Conservation (phyloP, 2,329 filamentous ascomycete genomes). For the Botrytis deweyae region DNA sequence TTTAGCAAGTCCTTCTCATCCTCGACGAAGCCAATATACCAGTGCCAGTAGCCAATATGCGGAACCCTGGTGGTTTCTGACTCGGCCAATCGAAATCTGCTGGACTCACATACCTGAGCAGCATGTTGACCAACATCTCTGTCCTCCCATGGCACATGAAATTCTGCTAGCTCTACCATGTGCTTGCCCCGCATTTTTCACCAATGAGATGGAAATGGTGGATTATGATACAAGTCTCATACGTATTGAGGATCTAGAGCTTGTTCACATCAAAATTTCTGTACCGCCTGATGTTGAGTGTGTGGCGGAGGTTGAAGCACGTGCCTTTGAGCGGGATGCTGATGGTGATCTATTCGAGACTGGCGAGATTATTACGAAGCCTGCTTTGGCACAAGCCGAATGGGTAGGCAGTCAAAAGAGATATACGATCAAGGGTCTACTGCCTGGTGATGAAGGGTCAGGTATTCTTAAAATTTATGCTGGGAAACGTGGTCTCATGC, state of each 20-base stretch:
- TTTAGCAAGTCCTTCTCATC: conserved; percentile 86
- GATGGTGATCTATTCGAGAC: conserved; percentile 95
- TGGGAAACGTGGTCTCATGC: conserved; percentile 92
- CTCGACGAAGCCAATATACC: conserved; percentile 74
- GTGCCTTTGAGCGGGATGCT: conserved; percentile 73
- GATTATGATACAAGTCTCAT: conserved; percentile 89
- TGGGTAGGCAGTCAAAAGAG: conserved; percentile 87
- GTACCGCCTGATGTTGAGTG: conserved; percentile 90
- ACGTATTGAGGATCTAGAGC: conserved; percentile 86
- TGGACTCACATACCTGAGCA: conserved; percentile 93
- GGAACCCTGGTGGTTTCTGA: conserved; percentile 92
- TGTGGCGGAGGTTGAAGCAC: conserved; percentile 86
- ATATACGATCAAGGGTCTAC: conserved; percentile 87
- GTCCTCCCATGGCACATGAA: conserved; percentile 82
- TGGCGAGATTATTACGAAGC: conserved; percentile 81
- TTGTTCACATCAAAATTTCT: conserved; percentile 84
- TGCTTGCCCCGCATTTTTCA: conserved; percentile 85
- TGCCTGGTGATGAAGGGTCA: conserved; percentile 88
- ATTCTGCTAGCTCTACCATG: conserved; percentile 83
- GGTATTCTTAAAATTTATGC: conserved; percentile 89
- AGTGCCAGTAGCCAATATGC: conserved; percentile 66
- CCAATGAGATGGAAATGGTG: conserved; percentile 72
- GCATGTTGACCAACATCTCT: conserved; percentile 87
- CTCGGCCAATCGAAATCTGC: conserved; percentile 83
- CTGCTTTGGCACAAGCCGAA: conserved; percentile 84